Conservation (phyloP, 139 green algal species). For the Choricystis sp. region DNA sequence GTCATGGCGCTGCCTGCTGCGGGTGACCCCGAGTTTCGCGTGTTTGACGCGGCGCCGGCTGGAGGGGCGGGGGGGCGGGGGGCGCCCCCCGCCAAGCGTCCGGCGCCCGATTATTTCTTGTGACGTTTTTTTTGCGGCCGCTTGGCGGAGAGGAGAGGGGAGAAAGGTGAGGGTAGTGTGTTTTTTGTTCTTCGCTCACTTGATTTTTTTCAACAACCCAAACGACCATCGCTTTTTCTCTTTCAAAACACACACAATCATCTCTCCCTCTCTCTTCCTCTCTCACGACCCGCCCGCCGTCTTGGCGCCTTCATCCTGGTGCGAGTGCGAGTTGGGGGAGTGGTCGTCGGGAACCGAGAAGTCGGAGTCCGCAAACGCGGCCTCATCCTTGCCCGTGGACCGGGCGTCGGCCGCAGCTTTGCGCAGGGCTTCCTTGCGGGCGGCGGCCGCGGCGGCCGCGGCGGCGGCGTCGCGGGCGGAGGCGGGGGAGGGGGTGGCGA, state of each 20-base stretch:
- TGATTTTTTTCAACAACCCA: not conserved
- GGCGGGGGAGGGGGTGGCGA: not conserved
- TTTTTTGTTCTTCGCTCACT: too few relatives aligned
- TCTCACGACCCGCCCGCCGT: not conserved
- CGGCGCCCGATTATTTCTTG: not conserved
- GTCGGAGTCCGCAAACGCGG: not conserved
- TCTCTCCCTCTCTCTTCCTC: not conserved
- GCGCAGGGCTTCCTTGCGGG: not conserved
- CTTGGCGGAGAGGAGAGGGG: too few relatives aligned
- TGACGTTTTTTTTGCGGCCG: too few relatives aligned
- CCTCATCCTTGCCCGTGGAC: not conserved
- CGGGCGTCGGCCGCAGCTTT: not conserved
- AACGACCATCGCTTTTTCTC: not conserved
- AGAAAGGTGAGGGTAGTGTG: too few relatives aligned
- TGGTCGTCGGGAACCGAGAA: not conserved
- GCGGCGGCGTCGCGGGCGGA: not conserved
- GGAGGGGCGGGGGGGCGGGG: not conserved
- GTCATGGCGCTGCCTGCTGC: constrained; percentile 93
- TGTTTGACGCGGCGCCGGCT: constrained; percentile 1
- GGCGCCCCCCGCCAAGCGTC: not conserved
- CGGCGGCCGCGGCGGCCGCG: too few relatives aligned
- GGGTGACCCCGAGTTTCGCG: constrained; percentile 75
- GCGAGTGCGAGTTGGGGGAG: not conserved
- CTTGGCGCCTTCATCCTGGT: not conserved
- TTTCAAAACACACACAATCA: not conserved